Conservation (phyloP, 768 basidiomycete genomes). For the Pulveroboletus sp. region DNA sequence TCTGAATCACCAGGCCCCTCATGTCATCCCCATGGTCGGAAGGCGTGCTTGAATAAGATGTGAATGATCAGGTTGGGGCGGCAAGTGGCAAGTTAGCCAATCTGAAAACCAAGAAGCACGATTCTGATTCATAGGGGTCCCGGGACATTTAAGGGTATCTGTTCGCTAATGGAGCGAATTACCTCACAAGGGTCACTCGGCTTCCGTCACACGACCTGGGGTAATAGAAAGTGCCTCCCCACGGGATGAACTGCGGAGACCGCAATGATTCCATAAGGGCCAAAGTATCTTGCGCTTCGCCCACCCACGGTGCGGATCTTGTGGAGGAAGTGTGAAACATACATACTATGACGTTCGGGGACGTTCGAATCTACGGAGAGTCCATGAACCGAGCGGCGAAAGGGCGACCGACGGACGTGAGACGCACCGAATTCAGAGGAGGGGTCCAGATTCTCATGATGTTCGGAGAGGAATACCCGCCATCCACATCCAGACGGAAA, state of each 20-base stretch:
- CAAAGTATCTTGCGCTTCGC: conserved; percentile 8
- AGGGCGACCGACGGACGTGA: conserved; percentile 7
- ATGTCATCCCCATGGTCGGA: conserved; percentile 3
- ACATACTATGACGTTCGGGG: conserved; percentile 16
- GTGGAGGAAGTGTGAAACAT: conserved; percentile 20
- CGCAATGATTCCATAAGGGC: conserved; percentile 4
- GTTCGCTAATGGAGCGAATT: conserved; percentile 9
- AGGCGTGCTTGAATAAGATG: background rate
- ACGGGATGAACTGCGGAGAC: conserved; percentile 23
- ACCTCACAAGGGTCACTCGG: conserved; percentile 7
- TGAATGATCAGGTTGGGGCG: conserved; percentile 6
- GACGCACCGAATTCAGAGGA: conserved; percentile 10
- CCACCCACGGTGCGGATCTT: conserved; percentile 22
- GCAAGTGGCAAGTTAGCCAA: background rate
- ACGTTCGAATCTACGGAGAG: background rate
- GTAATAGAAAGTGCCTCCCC: conserved; percentile 26
- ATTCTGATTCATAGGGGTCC: conserved; percentile 7
- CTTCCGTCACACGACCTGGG: conserved; percentile 28
- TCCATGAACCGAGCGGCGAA: conserved; percentile 16
- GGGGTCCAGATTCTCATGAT: conserved; percentile 13
- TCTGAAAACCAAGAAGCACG: conserved; percentile 6
- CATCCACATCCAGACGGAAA: conserved; percentile 6
- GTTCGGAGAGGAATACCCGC: conserved; percentile 5
- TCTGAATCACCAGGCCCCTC: background rate
- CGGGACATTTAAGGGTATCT: background rate